Evolutionary conservation across 768 basidiomycete species (phyloP), one percentile per base, ranked within the genome.

Genomic region (Tremella mesenterica): DNA sequence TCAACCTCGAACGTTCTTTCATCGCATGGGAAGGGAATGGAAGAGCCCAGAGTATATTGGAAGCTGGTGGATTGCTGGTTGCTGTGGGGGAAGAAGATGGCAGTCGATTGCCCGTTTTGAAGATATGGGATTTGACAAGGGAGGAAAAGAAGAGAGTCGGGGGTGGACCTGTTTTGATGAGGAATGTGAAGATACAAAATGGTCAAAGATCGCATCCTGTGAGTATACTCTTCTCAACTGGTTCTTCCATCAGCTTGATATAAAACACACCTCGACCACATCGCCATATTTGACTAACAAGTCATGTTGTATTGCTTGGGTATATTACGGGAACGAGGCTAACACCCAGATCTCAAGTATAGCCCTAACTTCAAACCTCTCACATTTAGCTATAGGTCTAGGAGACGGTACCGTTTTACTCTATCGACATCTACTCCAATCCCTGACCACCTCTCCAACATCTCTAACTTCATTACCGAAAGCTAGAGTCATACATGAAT

Each of bases 321-420:
- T n/a, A n/a, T n/a, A n/a, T n/a, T n/a, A n/a, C n/a, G n/a, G n/a
- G n/a, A n/a, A n/a, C n/a, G n/a, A 33, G 20, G 44, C 44, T 27
- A n/a, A 36, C 23, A 27, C 20, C 45, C 56, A 86, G 81, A 82
- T 92, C 10, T 83, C 88, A 1, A 81, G 85, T 1, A 76, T 95
- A 36, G 87, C 91, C 0, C 76, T 91, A 20, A 86, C 92, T 0
- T 75, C 81, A 5, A 79, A 80, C 16, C 77, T 95, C 3, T 81
- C 86, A 0, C 87, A 91, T 70, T 81, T 99, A 23, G 85, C 92
- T 5, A 81, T 97, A 34, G 95, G 92, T 13, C 80, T 97, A n/a
- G 90, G 84, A 5, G 92, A 96, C 65, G 95, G 95, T 23, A 87
- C 87, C 0, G 92, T 95, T 14, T 78, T 97, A 8, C 78, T 95